Base-by-base conservation (phyloP, 805 yeast genomes). In the Candida mattraensis region DNA sequence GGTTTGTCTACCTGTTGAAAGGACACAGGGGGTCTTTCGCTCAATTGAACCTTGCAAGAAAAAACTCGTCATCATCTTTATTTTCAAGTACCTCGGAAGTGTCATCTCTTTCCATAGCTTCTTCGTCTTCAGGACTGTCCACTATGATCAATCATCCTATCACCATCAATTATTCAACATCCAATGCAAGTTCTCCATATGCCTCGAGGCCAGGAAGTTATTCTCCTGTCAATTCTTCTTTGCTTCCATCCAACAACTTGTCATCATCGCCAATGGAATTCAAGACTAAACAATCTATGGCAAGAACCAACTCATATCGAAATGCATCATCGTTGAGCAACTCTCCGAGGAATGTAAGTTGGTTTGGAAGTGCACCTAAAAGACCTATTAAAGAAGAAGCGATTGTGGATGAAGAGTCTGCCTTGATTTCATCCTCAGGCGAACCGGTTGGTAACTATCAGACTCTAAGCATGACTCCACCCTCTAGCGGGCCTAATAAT, bases 1-100 rank as follows among this genome's bases (percentile, higher is more conserved):
- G 56, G 4, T 22, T 55, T n/a, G 31, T 46, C 9, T 56, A 56
- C 24, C 37, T 56, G 16, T 34, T 62, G 22, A 52, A 53, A 30
- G 66, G 59, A 8, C 67, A 62, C 33, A 43, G 65, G 19, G 67
- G 64, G 13, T 62, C 67, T 3, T 56, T 62, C 39, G 66, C 64
- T 5, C 60, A 59, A 32, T 40, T 60, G 13, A 50, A 54, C 23
- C 33, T 54, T 6, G 24, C 44, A 4, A 43, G 56, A 28, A 44
- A 40, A 28, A 44, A 60, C 18, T 60, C 65, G 0, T 29, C 45
- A 4, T 31, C 56, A 9, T 61, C 65, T 5, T 32, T 61, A 32
- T 61, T 61, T 20, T 57, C 64, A 3, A 46, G 53, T 7, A 42
- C 51, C 7, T 52, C 63, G 0, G 47, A 53, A 21, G 45, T 44